phyloP scores from a whole-genome alignment of 2,329 filamentous ascomycete genomes.

The Xenoacremonium recifei region DNA sequence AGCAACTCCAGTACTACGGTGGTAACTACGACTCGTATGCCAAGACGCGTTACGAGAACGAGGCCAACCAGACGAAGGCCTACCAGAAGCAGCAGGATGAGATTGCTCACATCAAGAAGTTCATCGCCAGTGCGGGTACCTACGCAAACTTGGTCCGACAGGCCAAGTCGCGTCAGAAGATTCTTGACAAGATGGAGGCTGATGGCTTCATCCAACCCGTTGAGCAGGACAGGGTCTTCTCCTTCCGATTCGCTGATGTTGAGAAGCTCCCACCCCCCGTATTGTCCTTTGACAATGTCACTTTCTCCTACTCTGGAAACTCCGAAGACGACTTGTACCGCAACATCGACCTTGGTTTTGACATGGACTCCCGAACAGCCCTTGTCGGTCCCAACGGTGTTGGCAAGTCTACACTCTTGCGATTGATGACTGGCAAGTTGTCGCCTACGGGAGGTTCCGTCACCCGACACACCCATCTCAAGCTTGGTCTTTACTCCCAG shows the following conservation, averaged over 20 bases:
- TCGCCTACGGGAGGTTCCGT: conserved; percentile 80
- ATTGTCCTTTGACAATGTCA: conserved; percentile 93
- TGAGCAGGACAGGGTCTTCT: conserved; percentile 81
- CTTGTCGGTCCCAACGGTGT: conserved; percentile 99
- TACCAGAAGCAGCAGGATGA: conserved; percentile 99
- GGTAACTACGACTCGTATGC: conserved; percentile 99
- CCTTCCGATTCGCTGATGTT: conserved; percentile 96
- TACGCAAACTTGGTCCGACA: conserved; percentile 99
- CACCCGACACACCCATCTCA: conserved; percentile 93
- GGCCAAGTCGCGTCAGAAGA: conserved; percentile 99
- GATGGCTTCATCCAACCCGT: conserved; percentile 98
- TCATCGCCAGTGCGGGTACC: conserved; percentile 98
- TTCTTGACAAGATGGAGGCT: conserved; percentile 99
- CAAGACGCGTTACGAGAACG: conserved; percentile 92
- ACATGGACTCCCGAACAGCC: conserved; percentile 98
- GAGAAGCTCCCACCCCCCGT: conserved; percentile 99
- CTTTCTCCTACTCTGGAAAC: conserved; percentile 95
- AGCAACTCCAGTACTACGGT: conserved; percentile 93
- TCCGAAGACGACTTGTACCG: conserved; percentile 90
- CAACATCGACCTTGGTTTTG: conserved; percentile 95
- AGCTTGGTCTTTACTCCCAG: conserved; percentile 97
- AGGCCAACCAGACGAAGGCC: conserved; percentile 98
- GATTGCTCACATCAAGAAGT: conserved; percentile 99
- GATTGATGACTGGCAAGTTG: conserved; percentile 94
- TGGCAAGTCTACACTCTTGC: conserved; percentile 93